Evolutionary conservation across 2,329 filamentous ascomycete species (phyloP).

Genomic region (Triangularia setosa): DNA sequence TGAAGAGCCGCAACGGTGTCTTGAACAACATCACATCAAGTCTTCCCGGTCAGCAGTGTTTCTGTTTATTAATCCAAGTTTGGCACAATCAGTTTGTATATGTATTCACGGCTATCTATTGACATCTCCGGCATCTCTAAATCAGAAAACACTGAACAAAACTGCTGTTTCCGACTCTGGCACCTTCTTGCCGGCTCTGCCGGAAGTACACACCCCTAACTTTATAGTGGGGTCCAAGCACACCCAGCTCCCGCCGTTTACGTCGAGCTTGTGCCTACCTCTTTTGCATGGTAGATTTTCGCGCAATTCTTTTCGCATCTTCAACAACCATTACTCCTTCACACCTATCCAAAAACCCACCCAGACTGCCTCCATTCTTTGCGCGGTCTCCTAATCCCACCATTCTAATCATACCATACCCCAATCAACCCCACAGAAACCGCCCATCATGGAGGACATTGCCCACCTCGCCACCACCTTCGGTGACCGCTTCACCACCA

Average conservation of each 20-base stretch:
- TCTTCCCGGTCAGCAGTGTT: too few species aligned
- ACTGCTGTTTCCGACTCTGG: neutral
- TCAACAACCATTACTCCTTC: neutral
- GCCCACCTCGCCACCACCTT: constrained; percentile 24
- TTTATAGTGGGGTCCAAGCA: neutral
- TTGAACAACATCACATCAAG: neutral
- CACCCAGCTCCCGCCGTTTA: neutral
- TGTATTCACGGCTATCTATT: neutral
- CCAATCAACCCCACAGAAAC: neutral
- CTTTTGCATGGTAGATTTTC: neutral
- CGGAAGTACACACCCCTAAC: neutral
- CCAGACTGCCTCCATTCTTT: neutral
- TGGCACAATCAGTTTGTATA: neutral
- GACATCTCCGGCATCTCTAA: too few species aligned
- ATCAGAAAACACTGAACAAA: neutral
- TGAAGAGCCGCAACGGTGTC: neutral
- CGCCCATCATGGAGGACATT: constrained; percentile 28
- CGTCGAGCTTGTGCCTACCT: neutral
- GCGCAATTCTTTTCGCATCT: neutral
- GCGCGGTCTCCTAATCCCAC: neutral
- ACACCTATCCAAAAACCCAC: neutral
- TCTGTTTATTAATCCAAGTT: too few species aligned
- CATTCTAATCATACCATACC: neutral
- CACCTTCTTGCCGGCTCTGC: neutral
- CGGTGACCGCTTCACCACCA: constrained; percentile 41